phyloP scores from a whole-genome alignment of 106 monocot species.

The Acorus calamus region DNA sequence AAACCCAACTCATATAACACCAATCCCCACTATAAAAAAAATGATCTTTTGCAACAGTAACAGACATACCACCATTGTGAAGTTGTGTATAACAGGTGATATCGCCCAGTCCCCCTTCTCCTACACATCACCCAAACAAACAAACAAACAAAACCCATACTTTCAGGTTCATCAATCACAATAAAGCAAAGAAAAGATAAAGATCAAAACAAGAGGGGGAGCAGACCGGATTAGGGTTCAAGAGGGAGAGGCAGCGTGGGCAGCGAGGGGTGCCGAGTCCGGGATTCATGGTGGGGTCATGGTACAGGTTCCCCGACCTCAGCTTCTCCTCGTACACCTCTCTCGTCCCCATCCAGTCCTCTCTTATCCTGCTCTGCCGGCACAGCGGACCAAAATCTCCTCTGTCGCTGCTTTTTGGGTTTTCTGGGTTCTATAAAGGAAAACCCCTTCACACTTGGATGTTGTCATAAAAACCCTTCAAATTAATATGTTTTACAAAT shows the following conservation, averaged over 20 bases:
- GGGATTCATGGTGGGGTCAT: conserved; percentile 89
- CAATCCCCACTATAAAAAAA: no score
- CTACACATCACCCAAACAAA: conserved; percentile 11
- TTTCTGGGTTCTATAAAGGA: no score
- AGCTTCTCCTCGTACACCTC: conserved; percentile 98
- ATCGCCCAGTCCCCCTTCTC: conserved; percentile 57
- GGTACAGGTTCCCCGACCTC: conserved; percentile 54
- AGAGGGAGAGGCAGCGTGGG: conserved; percentile 83
- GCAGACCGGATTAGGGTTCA: conserved; percentile 37
- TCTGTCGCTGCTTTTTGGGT: no score
- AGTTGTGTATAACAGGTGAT: conserved; percentile 63
- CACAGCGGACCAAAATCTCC: no score
- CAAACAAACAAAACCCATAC: no score
- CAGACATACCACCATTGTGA: conserved; percentile 54
- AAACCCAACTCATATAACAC: no score
- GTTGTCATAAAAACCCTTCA: no score
- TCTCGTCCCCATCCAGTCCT: conserved; percentile 59
- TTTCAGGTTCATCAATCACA: background rate
- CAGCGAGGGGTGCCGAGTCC: conserved; percentile 85
- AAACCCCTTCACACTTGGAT: no score
- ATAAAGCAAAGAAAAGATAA: background rate
- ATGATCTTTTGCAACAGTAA: background rate
- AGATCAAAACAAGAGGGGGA: background rate
- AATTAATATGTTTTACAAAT: no score
- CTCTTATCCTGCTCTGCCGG: no score